Evolutionary conservation across 257 asterid species (phyloP), one percentile per base, ranked within the genome.

Genomic region (Linaria vulgaris): DNA sequence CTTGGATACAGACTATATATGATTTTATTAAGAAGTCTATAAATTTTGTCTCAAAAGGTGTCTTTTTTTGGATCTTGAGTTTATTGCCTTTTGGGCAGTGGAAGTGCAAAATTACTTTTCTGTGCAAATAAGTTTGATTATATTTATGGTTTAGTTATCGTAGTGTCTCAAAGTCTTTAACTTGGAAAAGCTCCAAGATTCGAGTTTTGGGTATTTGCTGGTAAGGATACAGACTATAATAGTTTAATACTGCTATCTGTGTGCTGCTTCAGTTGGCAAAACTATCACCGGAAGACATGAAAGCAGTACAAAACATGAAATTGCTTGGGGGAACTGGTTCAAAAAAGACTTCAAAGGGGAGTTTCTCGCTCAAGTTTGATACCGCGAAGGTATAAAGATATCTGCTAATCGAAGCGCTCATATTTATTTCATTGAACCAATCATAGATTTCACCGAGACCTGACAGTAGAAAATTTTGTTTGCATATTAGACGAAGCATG

Each of bases 291-390:
- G 97, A 83, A 48, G 99, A 94, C 78, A 90, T 94, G 95, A 81
- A 85, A 79, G 78, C 91, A 22, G 92, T 94, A 61, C 74, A 77
- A 76, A 94, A 94, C 54, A 90, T 94, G 99, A 94, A 78, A 73
- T 43, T 90, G 71, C 79, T 94, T 9, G 95, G 82, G 79, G 90
- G 79, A 59, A 48, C 84, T 48, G 86, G 70, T 31, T 54, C 79
- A 61, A 82, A 80, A 76, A 90, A 88, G 78, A 63, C 80, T 59
- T 73, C 95, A n/a, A 65, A 57, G 16, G 95, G 90, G 50, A 52
- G 78, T 71, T 90, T 90, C 86, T 85, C 99, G 1, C 88, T 94
- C 53, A 94, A 90, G 74, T 94, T 94, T 72, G 99, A 94, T 75
- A 69, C 97, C 24, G 82, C 81, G 27, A 94, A 89, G 95, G 99